Base-by-base conservation (phyloP, 495 filamentous ascomycete species). In the Penicillium goetzii region DNA sequence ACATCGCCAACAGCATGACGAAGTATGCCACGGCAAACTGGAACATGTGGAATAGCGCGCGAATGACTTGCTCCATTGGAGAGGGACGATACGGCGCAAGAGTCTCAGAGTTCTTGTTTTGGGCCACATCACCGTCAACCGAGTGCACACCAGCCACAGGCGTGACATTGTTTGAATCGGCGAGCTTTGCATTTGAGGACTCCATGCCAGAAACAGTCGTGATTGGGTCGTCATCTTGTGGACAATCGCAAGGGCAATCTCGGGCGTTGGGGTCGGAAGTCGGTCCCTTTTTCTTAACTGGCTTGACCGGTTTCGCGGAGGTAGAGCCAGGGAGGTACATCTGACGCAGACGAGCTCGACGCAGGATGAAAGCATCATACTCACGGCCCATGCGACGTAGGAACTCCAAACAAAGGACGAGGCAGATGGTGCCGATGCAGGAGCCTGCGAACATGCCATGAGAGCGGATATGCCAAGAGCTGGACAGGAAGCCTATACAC, bases 11-110 rank as follows among this genome's bases (percentile, higher is more conserved):
- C 58, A 92, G 71, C 88, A 91, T 90, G 59, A 91, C 72, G 67
- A 90, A 84, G 68, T 91, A 92, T 17, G 88, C 88, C 5, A 89
- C 82, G 0, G 84, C 86, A 68, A 92, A 90, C 64, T 90, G 88
- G 21, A 85, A 8, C 78, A 84, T 87, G 66, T 91, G 86, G 26
- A 93, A 62, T 33, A 82, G 38, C 0, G 88, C 84, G 3, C 89
- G 84, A n/a, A 89, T 66, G 4, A 77, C 68, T 62, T 92, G 89
- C 69, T 91, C 84, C 15, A 79, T 59, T 2, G 84, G 32, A 4
- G 69, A 82, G 0, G 85, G 87, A 4, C 84, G 78, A 56, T 84
- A 81, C 0, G 71, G 62, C 1, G 38, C 23, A 26, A 62, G 8
- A 14, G n/a, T 6, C 23, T 41, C 49, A 26, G 34, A 19, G 17